Evolutionary conservation across 2,329 filamentous ascomycete genomes (phyloP).

Genomic region (Fusarium decemcellulare): DNA sequence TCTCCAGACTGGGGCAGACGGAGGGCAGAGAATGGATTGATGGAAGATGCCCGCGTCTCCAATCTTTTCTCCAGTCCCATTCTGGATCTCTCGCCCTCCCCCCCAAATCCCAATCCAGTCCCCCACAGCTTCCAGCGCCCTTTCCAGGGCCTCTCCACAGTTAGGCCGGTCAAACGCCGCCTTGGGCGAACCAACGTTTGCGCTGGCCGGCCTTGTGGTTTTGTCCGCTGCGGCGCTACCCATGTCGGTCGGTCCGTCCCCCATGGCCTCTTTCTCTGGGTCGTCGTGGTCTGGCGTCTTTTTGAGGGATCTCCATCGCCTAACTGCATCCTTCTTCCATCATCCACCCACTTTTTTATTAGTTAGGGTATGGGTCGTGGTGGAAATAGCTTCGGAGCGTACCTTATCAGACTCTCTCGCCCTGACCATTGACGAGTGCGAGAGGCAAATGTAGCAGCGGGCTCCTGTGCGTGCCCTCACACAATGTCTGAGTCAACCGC

Average conservation of each 20-base stretch:
- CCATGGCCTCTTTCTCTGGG: slow-evolving; percentile 7
- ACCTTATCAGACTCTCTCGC: slow-evolving; percentile 7
- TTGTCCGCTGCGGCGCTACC: slow-evolving; percentile 27
- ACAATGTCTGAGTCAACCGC: slow-evolving; percentile 9
- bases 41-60: not conserved
- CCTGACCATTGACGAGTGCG: not conserved
- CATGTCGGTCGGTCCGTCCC: slow-evolving; percentile 39
- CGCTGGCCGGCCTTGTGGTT: slow-evolving; percentile 31
- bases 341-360: not conserved
- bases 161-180: slow-evolving; percentile 72
- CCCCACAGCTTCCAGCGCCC: slow-evolving; percentile 32
- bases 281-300: not conserved
- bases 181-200: slow-evolving; percentile 55
- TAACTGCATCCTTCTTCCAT: slow-evolving; percentile 6
- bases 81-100: slow-evolving; percentile 13
- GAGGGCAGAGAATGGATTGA: slow-evolving; percentile 2
- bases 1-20: slow-evolving; percentile 30
- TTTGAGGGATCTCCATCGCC: slow-evolving; percentile 18
- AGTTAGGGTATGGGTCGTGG: not conserved
- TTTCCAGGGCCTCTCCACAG: slow-evolving; percentile 61
- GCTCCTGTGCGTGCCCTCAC: not conserved
- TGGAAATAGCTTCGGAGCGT: slow-evolving; percentile 5
- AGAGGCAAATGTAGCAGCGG: no score
- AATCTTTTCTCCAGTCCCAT: slow-evolving; percentile 1
- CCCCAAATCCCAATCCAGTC: slow-evolving; percentile 21